Percentiles rank a stretch among this genome's conserved stretches.
Evolutionary conservation across 2,329 filamentous ascomycete species (phyloP).

Genomic region (Sordariomycetes sp.): DNA sequence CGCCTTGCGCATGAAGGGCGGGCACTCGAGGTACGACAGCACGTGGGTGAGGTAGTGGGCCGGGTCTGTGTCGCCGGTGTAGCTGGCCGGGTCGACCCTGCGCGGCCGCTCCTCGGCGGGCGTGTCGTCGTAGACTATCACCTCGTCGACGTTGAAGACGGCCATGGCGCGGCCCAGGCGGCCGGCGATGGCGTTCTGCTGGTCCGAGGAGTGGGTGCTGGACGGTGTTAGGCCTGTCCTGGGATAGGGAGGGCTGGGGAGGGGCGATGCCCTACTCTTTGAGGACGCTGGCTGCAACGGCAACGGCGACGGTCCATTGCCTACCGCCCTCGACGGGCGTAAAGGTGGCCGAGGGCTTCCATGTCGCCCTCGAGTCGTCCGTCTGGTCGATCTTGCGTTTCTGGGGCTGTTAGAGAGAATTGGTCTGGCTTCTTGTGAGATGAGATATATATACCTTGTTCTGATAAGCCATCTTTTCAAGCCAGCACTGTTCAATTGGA

Average conservation of each 20-base stretch:
- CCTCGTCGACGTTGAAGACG: conserved; percentile 76
- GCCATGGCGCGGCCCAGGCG: conserved; percentile 72
- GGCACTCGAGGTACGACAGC: conserved; percentile 73
- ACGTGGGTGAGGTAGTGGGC: conserved; percentile 72
- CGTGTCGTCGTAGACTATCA: conserved; percentile 70
- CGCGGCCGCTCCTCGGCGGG: conserved; percentile 31
- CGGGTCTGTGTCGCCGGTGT: conserved; percentile 64
- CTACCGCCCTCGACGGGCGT: conserved; percentile 50
- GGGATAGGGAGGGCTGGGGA: background rate
- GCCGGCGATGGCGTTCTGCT: conserved; percentile 62
- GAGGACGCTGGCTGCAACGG: conserved; percentile 68
- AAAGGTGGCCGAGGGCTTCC: conserved; percentile 59
- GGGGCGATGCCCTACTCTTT: conserved; percentile 47
- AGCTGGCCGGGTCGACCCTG: conserved; percentile 36
- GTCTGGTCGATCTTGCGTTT: conserved; percentile 35
- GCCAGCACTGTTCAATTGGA: background rate
- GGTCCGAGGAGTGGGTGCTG: conserved; percentile 63
- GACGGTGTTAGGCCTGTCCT: background rate
- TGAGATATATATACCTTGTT: background rate
- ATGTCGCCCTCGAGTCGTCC: conserved; percentile 37
- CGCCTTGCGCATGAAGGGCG: conserved; percentile 66
- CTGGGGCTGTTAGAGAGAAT: conserved; percentile 17
- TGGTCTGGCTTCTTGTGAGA: background rate
- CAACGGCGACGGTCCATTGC: conserved; percentile 66
- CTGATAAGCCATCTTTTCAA: background rate